phyloP scores from a whole-genome alignment of 1,284 basidiomycete species.

The Ganoderma meredithae region DNA sequence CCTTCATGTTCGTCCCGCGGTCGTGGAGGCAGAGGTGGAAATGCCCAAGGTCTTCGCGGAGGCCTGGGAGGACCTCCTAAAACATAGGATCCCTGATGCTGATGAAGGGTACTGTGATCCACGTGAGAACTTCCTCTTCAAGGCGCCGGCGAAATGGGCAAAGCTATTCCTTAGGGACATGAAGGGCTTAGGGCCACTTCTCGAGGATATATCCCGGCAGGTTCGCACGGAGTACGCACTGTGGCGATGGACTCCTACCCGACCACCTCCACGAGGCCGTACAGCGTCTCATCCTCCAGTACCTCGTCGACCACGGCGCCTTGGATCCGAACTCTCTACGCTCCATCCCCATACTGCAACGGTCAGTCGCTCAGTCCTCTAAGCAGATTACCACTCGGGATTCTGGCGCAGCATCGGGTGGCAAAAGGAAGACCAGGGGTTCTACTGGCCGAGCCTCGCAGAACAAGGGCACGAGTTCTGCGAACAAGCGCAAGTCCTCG shows the following conservation, averaged over 20 bases:
- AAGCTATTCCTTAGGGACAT: not conserved
- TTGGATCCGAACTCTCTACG: not conserved
- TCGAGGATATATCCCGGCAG: not conserved
- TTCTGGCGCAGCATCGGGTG: not conserved
- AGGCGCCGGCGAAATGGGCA: not conserved
- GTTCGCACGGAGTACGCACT: not conserved
- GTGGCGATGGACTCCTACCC: not conserved
- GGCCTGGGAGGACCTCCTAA: not conserved
- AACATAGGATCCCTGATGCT: not conserved
- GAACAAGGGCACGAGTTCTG: not conserved
- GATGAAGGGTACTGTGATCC: not conserved
- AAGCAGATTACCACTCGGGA: not conserved
- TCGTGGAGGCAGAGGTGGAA: not conserved
- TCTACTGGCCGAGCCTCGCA: not conserved
- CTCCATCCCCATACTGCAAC: not conserved
- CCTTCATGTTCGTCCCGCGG: not conserved
- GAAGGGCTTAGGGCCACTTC: not conserved
- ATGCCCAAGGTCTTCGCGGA: not conserved
- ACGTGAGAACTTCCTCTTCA: not conserved
- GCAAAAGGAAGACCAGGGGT: not conserved
- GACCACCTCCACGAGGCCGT: slow-evolving; percentile 11
- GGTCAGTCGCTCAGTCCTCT: not conserved
- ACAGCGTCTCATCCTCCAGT: slow-evolving; percentile 14
- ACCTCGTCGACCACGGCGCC: slow-evolving; percentile 4
- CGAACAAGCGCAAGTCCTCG: not conserved